A percentile compares a stretch with the other conserved stretches of the same genome.
Evolutionary conservation across 352 stramenopile genomes (phyloP).

Genomic region (Phytophthora quininea): DNA sequence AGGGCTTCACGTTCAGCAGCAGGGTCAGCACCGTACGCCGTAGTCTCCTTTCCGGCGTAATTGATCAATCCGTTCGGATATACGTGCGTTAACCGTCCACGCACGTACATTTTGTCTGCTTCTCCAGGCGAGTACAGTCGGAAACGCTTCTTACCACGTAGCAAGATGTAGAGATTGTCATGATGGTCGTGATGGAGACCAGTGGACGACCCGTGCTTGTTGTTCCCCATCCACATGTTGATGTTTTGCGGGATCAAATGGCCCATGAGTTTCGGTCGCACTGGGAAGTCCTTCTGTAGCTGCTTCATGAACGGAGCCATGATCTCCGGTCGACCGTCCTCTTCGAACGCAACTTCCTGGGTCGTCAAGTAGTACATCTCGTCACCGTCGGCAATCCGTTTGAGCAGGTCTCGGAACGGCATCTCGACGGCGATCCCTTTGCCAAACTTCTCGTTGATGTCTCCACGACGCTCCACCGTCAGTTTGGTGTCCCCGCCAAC

Average conservation of each 20-base stretch:
- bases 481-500: conserved; percentile 68
- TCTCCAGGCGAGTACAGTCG: conserved; percentile 92
- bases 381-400: conserved; percentile 69
- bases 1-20: conserved; percentile 58
- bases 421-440: conserved; percentile 88
- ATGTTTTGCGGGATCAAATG: conserved; percentile 94
- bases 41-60: conserved; percentile 90
- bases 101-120: conserved; percentile 92
- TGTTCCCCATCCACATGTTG: conserved; percentile 97
- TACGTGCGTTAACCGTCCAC: conserved; percentile 82
- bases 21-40: conserved; percentile 75
- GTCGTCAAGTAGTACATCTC: conserved; percentile 90
- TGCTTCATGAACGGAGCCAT: conserved; percentile 86
- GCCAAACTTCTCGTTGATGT: conserved; percentile 78
- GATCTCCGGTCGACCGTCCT: conserved; percentile 77
- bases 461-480: conserved; percentile 80
- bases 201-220: conserved; percentile 76
- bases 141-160: conserved; percentile 95
- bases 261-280: conserved; percentile 84
- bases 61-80: conserved; percentile 97
- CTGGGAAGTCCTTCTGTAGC: conserved; percentile 81
- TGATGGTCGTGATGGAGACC: conserved; percentile 99
- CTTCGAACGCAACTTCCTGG: conserved; percentile 86
- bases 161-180: conserved; percentile 98
- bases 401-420: conserved; percentile 78